Conservation (phyloP, 768 basidiomycete species). For the Cystofilobasidium bisporidii region DNA sequence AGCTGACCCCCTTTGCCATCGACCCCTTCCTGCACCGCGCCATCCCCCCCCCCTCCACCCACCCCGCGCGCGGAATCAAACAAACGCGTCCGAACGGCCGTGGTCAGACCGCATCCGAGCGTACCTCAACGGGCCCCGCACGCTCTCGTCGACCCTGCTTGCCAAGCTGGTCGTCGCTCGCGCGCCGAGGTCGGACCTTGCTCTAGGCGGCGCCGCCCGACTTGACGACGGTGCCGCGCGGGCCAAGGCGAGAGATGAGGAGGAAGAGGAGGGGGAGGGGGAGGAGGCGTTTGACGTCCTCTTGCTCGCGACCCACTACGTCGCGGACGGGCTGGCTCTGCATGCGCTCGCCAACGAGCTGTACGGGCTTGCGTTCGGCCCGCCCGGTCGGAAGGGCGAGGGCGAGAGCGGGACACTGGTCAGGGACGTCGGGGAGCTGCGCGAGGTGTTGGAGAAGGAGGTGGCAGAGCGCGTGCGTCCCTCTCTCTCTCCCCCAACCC, state of each 20-base stretch:
- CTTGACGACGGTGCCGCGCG: not conserved
- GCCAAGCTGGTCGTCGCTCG: conserved; percentile 51
- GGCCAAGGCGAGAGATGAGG: conserved; percentile 30
- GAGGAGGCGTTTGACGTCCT: conserved; percentile 57
- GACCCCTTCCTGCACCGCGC: no score
- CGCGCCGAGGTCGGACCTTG: conserved; percentile 14
- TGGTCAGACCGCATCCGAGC: conserved; percentile 49
- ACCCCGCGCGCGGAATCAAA: no score
- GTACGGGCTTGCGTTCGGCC: conserved; percentile 51
- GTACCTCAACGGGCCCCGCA: conserved; percentile 71
- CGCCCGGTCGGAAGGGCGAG: no score
- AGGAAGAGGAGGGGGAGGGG: no score
- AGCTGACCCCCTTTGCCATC: no score
- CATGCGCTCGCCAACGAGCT: conserved; percentile 73
- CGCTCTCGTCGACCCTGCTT: conserved; percentile 53
- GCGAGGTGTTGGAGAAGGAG: no score
- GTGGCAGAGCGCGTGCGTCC: no score
- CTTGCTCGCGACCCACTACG: conserved; percentile 65
- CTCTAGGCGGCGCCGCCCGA: conserved; percentile 35
- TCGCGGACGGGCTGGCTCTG: conserved; percentile 75
- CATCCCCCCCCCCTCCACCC: no score
- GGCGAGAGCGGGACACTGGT: no score
- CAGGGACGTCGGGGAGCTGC: no score
- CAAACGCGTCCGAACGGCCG: no score
- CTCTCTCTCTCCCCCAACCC: no score